These are phyloP conservation scores for Trichoderma erinaceum DNA, from an alignment of 495 filamentous ascomycete species.

Conservation along the genomic window DNA sequence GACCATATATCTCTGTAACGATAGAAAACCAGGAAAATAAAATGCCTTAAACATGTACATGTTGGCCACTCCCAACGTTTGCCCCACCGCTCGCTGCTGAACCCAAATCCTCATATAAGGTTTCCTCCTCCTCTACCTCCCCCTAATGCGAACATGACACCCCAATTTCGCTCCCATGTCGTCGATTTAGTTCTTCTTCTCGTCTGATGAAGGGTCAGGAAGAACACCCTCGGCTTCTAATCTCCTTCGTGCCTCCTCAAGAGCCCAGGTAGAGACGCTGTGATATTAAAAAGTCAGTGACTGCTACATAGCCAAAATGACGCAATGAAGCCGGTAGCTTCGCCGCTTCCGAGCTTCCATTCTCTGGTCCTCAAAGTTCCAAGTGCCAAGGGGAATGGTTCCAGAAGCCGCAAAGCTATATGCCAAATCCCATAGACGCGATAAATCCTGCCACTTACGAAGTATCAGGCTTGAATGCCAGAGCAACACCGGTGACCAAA, in stretches of 20 bases:
- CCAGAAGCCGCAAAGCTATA: not conserved
- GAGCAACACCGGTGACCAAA: constrained; percentile 65
- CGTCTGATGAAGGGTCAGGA: constrained; percentile 53
- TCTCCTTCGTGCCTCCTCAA: constrained; percentile 89
- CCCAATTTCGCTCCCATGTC: not conserved
- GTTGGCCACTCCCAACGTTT: constrained; percentile 10
- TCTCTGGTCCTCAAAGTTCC: not conserved
- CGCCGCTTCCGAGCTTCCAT: not conserved
- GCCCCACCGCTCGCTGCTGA: not conserved
- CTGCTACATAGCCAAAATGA: not conserved
- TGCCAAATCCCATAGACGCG: not conserved
- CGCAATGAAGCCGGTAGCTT: not conserved
- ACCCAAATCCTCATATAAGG: not conserved
- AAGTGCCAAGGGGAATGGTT: not conserved
- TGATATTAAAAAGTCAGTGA: constrained; percentile 19
- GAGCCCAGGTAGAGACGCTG: constrained; percentile 98
- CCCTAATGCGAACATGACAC: not conserved
- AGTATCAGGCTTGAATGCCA: constrained; percentile 97
- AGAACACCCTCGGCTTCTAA: constrained; percentile 94
- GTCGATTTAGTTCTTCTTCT: constrained; percentile 29
- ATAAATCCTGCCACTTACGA: constrained; percentile 64
- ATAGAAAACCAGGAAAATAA: constrained; percentile 13
- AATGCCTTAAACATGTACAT: constrained; percentile 17
- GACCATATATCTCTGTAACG: constrained; percentile 13
- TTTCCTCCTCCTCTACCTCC: not conserved